phyloP scores from a whole-genome alignment of 2,329 filamentous ascomycete genomes.

The Arachnopeziza araneosa region DNA sequence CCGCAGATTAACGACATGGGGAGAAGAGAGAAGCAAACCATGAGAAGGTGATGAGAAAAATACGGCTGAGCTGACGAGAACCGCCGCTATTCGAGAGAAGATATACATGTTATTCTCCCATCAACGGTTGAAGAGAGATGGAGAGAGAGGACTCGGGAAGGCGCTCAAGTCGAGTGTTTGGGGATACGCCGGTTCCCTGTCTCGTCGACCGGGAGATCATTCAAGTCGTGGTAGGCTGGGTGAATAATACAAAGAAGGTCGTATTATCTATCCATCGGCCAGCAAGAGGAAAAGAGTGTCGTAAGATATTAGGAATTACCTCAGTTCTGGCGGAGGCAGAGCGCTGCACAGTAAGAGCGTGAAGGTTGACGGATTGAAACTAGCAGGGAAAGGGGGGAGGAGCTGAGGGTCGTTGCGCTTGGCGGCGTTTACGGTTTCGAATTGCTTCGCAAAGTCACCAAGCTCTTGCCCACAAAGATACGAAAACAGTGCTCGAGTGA shows the following conservation, averaged over 20 bases:
- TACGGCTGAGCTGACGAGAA: neutral
- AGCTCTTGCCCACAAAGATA: neutral
- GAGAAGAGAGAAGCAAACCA: neutral
- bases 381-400: neutral
- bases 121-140: neutral
- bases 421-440: neutral
- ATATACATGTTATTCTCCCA: neutral
- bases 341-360: no score
- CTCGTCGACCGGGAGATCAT: neutral
- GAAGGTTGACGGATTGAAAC: neutral
- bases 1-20: neutral
- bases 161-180: neutral
- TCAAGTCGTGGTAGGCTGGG: neutral
- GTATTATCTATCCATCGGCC: neutral
- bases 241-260: neutral
- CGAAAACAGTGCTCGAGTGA: neutral
- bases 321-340: no score
- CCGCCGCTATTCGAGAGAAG: neutral
- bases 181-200: neutral
- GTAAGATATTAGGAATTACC: neutral
- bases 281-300: neutral
- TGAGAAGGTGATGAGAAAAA: neutral
- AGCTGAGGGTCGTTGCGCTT: neutral
- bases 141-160: neutral
- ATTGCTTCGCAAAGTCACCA: neutral